A percentile compares a stretch with the other conserved stretches of the same genome.
phyloP scores from a whole-genome alignment of 805 yeast genomes.

The Priceomyces fermenticarens region DNA sequence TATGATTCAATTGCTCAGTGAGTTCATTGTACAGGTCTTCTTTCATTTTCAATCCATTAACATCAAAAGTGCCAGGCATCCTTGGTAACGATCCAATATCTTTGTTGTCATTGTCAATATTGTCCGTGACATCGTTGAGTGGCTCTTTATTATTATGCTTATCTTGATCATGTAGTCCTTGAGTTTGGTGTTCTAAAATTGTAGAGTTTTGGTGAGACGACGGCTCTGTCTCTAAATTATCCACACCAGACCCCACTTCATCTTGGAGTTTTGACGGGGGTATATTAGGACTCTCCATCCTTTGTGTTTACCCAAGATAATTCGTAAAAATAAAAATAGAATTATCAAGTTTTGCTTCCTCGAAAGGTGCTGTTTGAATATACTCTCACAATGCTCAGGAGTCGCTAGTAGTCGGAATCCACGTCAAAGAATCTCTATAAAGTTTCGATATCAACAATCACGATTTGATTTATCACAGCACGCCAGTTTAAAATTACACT shows the following conservation, averaged over 20 bases:
- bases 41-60: conserved; percentile 14
- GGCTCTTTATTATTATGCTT: neutral
- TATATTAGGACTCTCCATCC: conserved; percentile 1
- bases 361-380: too few species aligned
- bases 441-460: too few species aligned
- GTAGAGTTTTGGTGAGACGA: too few species aligned
- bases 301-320: neutral
- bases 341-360: too few species aligned
- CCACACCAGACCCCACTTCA: neutral
- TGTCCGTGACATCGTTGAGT: neutral
- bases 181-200: too few species aligned
- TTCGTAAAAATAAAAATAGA: too few species aligned
- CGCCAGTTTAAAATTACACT: too few species aligned
- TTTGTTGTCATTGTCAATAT: neutral
- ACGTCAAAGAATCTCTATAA: too few species aligned
- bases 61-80: conserved; percentile 23
- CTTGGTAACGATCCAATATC: conserved; percentile 14
- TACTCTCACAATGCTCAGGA: too few species aligned
- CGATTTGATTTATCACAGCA: too few species aligned
- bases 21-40: conserved; percentile 11
- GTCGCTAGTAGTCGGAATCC: too few species aligned
- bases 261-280: neutral
- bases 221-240: too few species aligned
- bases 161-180: neutral
- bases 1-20: conserved; percentile 8